Conservation (phyloP, 31 red algal species). For the Bonnemaisonia californica region DNA sequence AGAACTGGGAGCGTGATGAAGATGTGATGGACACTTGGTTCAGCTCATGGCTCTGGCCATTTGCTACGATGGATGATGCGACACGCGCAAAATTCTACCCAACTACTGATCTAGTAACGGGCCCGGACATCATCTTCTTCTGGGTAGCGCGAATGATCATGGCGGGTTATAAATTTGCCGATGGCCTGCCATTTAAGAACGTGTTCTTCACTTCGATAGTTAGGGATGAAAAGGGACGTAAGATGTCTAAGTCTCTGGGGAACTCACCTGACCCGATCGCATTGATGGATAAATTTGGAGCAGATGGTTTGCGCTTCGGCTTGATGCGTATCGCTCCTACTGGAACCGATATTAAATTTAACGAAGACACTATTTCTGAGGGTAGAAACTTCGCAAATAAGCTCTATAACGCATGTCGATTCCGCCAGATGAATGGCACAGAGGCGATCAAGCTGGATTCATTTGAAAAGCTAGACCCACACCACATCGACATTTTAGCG, state of each 20-base stretch:
- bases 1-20: conserved; percentile 95
- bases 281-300: conserved; percentile 95
- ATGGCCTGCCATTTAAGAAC: conserved; percentile 87
- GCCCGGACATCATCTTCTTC: conserved; percentile 99
- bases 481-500: conserved; percentile 83
- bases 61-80: conserved; percentile 84
- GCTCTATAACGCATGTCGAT: conserved; percentile 95
- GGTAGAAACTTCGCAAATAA: conserved; percentile 99
- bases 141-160: conserved; percentile 99
- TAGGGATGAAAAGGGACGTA: conserved; percentile 96
- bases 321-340: conserved; percentile 90
- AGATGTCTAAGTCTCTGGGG: conserved; percentile 99
- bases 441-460: conserved; percentile 46
- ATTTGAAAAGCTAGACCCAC: conserved; percentile 58
- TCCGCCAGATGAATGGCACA: conserved; percentile 76
- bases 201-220: conserved; percentile 93
- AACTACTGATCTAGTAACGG: conserved; percentile 92
- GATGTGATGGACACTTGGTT: conserved; percentile 99
- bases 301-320: conserved; percentile 94
- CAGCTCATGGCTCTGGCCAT: conserved; percentile 97
- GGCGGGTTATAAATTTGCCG: conserved; percentile 87
- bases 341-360: conserved; percentile 95
- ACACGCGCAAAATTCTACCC: conserved; percentile 92
- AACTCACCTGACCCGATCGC: conserved; percentile 97
- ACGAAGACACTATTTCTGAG: conserved; percentile 83